Conservation (phyloP, 1,284 basidiomycete genomes). For the Ustanciosporium gigantosporum region DNA sequence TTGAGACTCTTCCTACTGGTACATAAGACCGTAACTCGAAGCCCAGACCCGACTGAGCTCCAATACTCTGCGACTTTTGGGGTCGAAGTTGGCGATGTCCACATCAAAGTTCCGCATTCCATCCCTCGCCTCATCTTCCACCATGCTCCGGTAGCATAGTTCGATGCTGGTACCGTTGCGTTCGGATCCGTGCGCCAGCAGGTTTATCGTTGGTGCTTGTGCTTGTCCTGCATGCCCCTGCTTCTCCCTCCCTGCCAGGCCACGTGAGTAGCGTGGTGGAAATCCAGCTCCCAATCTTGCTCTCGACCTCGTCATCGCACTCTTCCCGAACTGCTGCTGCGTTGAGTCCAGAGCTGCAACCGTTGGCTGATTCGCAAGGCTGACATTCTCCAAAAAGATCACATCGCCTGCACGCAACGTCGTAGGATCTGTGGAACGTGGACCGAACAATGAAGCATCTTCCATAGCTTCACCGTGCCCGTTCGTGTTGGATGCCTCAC, state of each 20-base stretch:
- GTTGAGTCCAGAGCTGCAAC: not conserved
- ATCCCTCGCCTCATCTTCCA: not conserved
- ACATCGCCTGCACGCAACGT: conserved; percentile 12
- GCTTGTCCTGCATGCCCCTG: conserved; percentile 7
- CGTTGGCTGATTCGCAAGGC: conserved; percentile 2
- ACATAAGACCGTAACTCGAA: too few species aligned
- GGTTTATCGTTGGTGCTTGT: not conserved
- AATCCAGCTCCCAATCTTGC: conserved; percentile 2
- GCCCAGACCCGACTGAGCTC: not conserved
- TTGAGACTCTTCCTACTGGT: too few species aligned
- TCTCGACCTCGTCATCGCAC: too few species aligned
- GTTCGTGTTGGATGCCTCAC: too few species aligned
- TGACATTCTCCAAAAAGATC: conserved; percentile 7
- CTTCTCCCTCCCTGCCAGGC: not conserved
- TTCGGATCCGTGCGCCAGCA: not conserved
- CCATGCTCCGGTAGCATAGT: not conserved
- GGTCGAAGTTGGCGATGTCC: conserved; percentile 10
- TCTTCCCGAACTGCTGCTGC: not conserved
- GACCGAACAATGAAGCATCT: not conserved
- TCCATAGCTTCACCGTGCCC: too few species aligned
- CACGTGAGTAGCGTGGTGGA: conserved; percentile 5
- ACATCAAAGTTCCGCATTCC: conserved; percentile 9
- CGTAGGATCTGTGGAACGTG: not conserved
- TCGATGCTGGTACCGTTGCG: not conserved
- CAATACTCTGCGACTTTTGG: conserved; percentile 3